Conservation (phyloP, 768 basidiomycete genomes). For the Tulasnella sp. region DNA sequence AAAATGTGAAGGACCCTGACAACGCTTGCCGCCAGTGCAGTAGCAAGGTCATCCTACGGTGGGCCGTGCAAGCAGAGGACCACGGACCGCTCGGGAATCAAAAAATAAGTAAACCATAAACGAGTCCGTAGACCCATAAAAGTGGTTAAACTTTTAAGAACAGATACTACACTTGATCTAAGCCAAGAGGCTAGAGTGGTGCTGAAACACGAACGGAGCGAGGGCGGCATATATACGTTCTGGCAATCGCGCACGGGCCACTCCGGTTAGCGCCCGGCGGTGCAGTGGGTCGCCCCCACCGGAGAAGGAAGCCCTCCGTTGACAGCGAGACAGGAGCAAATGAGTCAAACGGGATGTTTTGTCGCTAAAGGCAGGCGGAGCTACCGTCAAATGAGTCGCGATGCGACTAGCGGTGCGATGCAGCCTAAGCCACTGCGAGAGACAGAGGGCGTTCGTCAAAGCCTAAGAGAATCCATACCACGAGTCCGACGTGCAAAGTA, state of each 20-base stretch:
- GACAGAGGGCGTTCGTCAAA: too few relatives aligned
- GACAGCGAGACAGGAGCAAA: too few relatives aligned
- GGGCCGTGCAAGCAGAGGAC: slow-evolving; percentile 23
- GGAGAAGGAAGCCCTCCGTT: background rate
- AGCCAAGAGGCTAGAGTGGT: slow-evolving; percentile 91
- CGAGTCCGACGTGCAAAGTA: too few relatives aligned
- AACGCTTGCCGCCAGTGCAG: slow-evolving; percentile 23
- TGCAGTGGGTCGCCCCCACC: background rate
- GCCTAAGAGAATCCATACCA: too few relatives aligned
- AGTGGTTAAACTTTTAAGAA: slow-evolving; percentile 56
- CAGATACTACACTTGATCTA: slow-evolving; percentile 98
- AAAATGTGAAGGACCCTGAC: slow-evolving; percentile 18
- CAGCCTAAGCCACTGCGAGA: too few relatives aligned
- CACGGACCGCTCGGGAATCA: slow-evolving; percentile 19
- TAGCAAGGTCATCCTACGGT: slow-evolving; percentile 22
- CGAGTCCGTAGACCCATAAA: slow-evolving; percentile 23
- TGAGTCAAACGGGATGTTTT: too few relatives aligned
- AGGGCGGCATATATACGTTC: background rate
- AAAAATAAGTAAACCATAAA: slow-evolving; percentile 27
- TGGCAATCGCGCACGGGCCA: background rate
- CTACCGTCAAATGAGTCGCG: too few relatives aligned
- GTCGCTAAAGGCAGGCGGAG: too few relatives aligned
- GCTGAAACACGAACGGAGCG: slow-evolving; percentile 23
- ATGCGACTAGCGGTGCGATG: too few relatives aligned
- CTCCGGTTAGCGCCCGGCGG: background rate